Percentiles rank a stretch among this genome's conserved stretches.
Evolutionary conservation across 139 green algal species (phyloP).

Genomic region (Eudorina sp.): DNA sequence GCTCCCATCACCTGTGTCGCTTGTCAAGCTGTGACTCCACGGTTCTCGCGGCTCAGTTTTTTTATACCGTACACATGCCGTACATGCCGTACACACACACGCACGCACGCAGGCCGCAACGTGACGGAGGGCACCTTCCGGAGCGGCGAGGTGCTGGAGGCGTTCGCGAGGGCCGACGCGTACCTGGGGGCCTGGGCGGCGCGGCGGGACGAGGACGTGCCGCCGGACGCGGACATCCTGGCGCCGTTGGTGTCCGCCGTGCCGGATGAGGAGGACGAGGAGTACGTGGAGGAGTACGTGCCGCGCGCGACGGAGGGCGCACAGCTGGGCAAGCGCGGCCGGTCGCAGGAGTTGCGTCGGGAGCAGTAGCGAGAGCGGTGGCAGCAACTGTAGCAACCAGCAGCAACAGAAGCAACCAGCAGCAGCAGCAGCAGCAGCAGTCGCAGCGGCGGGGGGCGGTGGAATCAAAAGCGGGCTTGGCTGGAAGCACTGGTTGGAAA

Average conservation of each 20-base stretch:
- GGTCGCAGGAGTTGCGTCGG: slow-evolving; percentile 6
- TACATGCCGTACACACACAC: no score
- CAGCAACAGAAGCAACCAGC: no score
- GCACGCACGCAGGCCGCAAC: slow-evolving; percentile 34
- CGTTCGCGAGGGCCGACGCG: background rate
- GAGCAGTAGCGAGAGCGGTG: no score
- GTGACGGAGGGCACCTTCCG: slow-evolving; percentile 32
- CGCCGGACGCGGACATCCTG: background rate
- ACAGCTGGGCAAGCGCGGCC: slow-evolving; percentile 18
- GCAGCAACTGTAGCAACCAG: no score
- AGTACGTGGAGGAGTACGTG: background rate
- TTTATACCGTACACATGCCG: no score
- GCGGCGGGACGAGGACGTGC: background rate
- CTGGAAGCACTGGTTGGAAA: no score
- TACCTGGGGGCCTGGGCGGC: background rate
- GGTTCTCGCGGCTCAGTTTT: no score
- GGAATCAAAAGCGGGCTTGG: no score
- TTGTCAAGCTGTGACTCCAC: no score
- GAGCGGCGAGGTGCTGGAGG: background rate
- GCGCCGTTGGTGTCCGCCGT: background rate
- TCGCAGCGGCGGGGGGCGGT: no score
- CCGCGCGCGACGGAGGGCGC: background rate
- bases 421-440: no score
- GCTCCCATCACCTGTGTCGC: no score
- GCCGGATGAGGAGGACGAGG: background rate